Evolutionary conservation across 208 protist species (phyloP).

Genomic region (Endotrypanum monterogeii): DNA sequence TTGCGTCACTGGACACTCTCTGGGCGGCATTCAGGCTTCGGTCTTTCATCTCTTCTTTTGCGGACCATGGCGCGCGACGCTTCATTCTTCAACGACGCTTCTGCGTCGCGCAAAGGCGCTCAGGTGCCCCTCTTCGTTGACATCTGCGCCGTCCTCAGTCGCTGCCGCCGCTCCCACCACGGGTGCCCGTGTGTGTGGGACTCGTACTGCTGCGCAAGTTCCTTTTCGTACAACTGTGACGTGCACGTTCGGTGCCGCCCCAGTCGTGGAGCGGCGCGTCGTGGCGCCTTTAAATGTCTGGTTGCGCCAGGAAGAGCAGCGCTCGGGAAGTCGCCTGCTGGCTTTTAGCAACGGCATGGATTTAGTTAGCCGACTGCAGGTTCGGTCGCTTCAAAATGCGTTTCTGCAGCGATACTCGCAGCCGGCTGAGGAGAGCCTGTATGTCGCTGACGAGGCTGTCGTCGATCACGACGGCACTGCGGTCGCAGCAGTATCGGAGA

Average conservation of each 20-base stretch:
- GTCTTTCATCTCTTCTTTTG: constrained; percentile 81
- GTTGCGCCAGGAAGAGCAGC: constrained; percentile 27
- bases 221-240: constrained; percentile 44
- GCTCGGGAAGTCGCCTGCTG: constrained; percentile 47
- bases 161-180: background rate
- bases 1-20: constrained; percentile 80
- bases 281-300: constrained; percentile 28
- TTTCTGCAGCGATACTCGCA: constrained; percentile 16
- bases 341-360: constrained; percentile 68
- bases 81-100: constrained; percentile 16
- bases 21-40: constrained; percentile 71
- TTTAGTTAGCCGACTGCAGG: constrained; percentile 57
- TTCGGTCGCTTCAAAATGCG: constrained; percentile 44
- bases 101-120: constrained; percentile 16
- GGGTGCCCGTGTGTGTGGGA: background rate
- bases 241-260: constrained; percentile 57
- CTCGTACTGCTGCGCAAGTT: background rate
- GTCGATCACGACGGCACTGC: background rate
- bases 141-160: constrained; percentile 7
- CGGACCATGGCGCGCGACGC: constrained; percentile 13
- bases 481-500: constrained; percentile 5
- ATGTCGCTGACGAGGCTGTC: background rate
- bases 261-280: constrained; percentile 51
- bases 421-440: constrained; percentile 6
- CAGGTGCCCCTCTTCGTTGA: constrained; percentile 1